Conservation (phyloP, 2,329 filamentous ascomycete genomes). For the Stagonosporopsis tanaceti region DNA sequence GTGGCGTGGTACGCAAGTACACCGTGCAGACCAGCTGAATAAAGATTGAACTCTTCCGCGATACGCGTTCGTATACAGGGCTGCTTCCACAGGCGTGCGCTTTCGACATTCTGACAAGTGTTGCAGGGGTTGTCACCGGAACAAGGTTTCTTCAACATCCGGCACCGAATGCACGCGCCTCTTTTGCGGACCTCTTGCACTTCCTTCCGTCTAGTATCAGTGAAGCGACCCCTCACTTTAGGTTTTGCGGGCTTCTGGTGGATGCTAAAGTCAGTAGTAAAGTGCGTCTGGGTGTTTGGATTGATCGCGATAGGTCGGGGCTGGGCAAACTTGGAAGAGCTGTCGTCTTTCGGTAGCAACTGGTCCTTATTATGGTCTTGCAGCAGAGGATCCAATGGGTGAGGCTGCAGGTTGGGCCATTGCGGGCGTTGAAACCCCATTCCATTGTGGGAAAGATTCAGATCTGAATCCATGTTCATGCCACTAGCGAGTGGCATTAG, state of each 20-base stretch:
- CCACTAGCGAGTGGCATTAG: slow-evolving; percentile 47
- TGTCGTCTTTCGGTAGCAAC: slow-evolving; percentile 33
- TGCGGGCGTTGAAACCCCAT: slow-evolving; percentile 46
- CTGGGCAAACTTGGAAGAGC: slow-evolving; percentile 34
- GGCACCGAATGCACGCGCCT: slow-evolving; percentile 68
- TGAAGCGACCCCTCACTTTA: slow-evolving; percentile 65
- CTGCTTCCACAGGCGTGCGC: slow-evolving; percentile 67
- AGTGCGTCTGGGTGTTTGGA: slow-evolving; percentile 46
- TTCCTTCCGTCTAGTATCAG: slow-evolving; percentile 64
- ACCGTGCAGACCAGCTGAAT: slow-evolving; percentile 62
- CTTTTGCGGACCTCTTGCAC: slow-evolving; percentile 67
- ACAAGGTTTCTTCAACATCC: slow-evolving; percentile 71
- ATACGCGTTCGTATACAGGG: slow-evolving; percentile 66
- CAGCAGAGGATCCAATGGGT: slow-evolving; percentile 44
- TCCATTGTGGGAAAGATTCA: slow-evolving; percentile 37
- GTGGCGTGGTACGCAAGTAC: slow-evolving; percentile 62
- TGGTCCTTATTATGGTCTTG: slow-evolving; percentile 46
- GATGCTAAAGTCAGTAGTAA: slow-evolving; percentile 51
- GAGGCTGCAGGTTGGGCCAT: slow-evolving; percentile 43
- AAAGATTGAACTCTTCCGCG: slow-evolving; percentile 65
- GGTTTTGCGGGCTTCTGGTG: slow-evolving; percentile 50
- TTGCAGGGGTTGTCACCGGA: slow-evolving; percentile 67
- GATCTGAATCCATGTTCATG: slow-evolving; percentile 47
- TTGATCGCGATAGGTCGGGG: slow-evolving; percentile 51
- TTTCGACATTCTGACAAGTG: slow-evolving; percentile 67